Conservation (phyloP, 2,329 filamentous ascomycete genomes). For the Colletotrichum lentis region DNA sequence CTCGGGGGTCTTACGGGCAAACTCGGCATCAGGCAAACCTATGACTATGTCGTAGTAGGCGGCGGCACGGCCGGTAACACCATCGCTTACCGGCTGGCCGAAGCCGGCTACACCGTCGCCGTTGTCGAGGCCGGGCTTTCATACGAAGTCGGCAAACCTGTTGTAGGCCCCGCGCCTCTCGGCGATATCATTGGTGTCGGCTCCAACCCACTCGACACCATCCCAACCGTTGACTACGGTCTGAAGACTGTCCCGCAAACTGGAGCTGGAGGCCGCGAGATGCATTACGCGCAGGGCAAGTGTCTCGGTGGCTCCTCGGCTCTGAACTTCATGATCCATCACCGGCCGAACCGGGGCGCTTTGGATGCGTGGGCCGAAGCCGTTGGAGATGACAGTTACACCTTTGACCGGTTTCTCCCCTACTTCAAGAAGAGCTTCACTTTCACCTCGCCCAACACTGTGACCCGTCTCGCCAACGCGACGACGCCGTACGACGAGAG, state of each 20-base stretch:
- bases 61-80: constrained; percentile 51
- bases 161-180: constrained; percentile 5
- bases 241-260: constrained; percentile 41
- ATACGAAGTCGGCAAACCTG: constrained; percentile 44
- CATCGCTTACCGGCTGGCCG: constrained; percentile 46
- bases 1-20: constrained; percentile 4
- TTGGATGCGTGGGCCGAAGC: constrained; percentile 45
- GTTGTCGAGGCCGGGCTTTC: constrained; percentile 50
- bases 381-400: constrained; percentile 45
- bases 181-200: constrained; percentile 41
- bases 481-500: constrained; percentile 40
- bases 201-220: constrained; percentile 39
- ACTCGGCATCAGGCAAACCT: not conserved
- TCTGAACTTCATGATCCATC: constrained; percentile 43
- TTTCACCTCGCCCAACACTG: constrained; percentile 45
- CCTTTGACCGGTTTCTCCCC: constrained; percentile 44
- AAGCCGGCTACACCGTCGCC: constrained; percentile 45
- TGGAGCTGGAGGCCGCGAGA: constrained; percentile 40
- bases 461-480: constrained; percentile 36
- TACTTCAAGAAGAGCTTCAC: constrained; percentile 45
- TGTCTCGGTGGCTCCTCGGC: constrained; percentile 45
- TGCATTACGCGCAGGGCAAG: constrained; percentile 51
- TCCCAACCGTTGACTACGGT: constrained; percentile 44
- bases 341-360: constrained; percentile 40
- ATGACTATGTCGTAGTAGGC: constrained; percentile 44